Evolutionary conservation across 768 basidiomycete genomes (phyloP).

Genomic region (Suillus hirtellus): DNA sequence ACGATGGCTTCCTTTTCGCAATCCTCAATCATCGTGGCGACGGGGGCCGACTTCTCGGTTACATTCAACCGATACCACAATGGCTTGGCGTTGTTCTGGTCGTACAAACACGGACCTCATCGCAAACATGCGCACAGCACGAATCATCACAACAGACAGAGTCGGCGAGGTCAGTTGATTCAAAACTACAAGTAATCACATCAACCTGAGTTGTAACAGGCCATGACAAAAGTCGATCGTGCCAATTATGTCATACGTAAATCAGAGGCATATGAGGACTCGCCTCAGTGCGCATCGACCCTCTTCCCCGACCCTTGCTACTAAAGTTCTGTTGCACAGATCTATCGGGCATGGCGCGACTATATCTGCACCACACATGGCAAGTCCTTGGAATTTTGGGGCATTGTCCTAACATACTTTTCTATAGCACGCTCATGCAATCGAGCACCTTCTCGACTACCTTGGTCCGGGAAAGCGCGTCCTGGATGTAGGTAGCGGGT

Average conservation of each 20-base stretch:
- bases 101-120: constrained; percentile 72
- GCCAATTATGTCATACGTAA: constrained; percentile 60
- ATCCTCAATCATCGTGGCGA: background rate
- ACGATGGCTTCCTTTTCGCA: background rate
- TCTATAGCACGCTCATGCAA: constrained; percentile 81
- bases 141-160: constrained; percentile 55
- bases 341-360: constrained; percentile 84
- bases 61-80: constrained; percentile 26
- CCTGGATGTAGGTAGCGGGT: constrained; percentile 89
- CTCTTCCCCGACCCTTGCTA: constrained; percentile 19
- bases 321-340: constrained; percentile 37
- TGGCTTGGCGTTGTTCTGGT: constrained; percentile 86
- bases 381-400: constrained; percentile 25
- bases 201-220: constrained; percentile 38
- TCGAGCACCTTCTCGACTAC: constrained; percentile 73
- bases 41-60: background rate
- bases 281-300: constrained; percentile 59
- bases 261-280: constrained; percentile 70
- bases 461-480: constrained; percentile 71
- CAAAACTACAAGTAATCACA: background rate
- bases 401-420: background rate
- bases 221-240: constrained; percentile 70
- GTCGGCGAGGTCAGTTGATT: constrained; percentile 52
- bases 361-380: constrained; percentile 97
- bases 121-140: constrained; percentile 54